phyloP scores from a whole-genome alignment of 2,329 filamentous ascomycete species.

The Pyrenochaeta sp. region DNA sequence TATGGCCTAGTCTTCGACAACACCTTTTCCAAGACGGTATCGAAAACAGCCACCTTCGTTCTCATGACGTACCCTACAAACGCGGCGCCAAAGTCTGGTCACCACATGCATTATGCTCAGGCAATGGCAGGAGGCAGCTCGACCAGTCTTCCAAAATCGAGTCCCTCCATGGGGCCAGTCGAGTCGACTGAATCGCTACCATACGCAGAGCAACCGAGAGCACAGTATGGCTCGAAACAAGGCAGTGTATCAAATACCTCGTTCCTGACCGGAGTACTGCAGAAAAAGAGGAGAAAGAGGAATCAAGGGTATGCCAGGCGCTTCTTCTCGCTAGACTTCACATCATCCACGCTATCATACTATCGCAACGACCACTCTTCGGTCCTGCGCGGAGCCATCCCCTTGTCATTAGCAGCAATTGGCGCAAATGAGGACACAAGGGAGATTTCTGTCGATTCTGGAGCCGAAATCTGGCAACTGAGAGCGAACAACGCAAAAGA shows the following conservation, averaged over 20 bases:
- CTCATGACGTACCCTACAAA: constrained; percentile 92
- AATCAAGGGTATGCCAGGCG: constrained; percentile 91
- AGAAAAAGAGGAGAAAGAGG: constrained; percentile 91
- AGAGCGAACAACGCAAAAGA: constrained; percentile 83
- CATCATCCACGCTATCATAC: constrained; percentile 92
- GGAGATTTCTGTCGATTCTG: constrained; percentile 96
- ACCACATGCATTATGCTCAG: constrained; percentile 70
- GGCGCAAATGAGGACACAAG: constrained; percentile 86
- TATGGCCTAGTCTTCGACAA: constrained; percentile 98
- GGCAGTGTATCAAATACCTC: constrained; percentile 49
- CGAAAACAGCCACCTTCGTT: constrained; percentile 94
- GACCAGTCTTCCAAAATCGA: constrained; percentile 49
- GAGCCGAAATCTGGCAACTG: constrained; percentile 96
- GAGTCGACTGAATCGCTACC: constrained; percentile 63
- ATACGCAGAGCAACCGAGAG: constrained; percentile 51
- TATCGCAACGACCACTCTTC: constrained; percentile 95
- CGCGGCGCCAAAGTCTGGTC: constrained; percentile 76
- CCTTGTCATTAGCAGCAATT: constrained; percentile 88
- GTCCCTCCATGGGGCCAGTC: constrained; percentile 52
- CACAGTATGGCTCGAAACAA: constrained; percentile 40
- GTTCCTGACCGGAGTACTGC: constrained; percentile 83
- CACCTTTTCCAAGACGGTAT: constrained; percentile 90
- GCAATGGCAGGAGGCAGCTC: constrained; percentile 60
- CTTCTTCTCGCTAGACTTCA: constrained; percentile 96
- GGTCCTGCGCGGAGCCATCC: constrained; percentile 89